Conservation (phyloP, 1,284 basidiomycete genomes). For the Leccinum griseonigrum region DNA sequence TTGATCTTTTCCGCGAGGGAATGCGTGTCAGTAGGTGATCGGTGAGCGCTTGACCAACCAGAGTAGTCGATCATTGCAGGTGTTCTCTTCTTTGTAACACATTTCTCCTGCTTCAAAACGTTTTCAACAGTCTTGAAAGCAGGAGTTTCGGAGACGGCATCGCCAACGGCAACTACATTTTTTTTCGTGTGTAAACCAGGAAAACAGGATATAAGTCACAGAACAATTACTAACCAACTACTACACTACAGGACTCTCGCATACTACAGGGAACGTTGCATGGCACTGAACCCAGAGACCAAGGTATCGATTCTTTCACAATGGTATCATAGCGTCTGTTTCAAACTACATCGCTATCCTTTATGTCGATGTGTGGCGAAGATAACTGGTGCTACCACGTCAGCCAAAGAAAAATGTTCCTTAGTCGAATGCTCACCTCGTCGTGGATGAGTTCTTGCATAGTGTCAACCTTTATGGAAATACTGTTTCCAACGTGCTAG, state of each 20-base stretch:
- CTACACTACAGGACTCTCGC: neutral
- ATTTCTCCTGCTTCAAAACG: neutral
- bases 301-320: neutral
- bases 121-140: neutral
- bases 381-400: neutral
- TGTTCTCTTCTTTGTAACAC: neutral
- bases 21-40: neutral
- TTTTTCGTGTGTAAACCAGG: neutral
- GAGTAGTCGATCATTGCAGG: neutral
- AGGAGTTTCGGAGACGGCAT: neutral
- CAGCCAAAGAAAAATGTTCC: neutral
- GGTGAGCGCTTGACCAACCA: neutral
- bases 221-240: neutral
- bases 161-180: neutral
- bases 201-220: neutral
- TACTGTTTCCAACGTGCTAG: constrained; percentile 30
- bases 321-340: neutral
- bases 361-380: neutral
- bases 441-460: constrained; percentile 30
- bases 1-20: neutral
- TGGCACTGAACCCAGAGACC: neutral
- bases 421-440: constrained; percentile 20
- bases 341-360: constrained; percentile 1
- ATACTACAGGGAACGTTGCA: neutral
- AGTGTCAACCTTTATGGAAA: constrained; percentile 35